These are phyloP conservation scores for Albizia julibrissin DNA, from an alignment of 306 rosid species.

Conservation along the genomic window DNA sequence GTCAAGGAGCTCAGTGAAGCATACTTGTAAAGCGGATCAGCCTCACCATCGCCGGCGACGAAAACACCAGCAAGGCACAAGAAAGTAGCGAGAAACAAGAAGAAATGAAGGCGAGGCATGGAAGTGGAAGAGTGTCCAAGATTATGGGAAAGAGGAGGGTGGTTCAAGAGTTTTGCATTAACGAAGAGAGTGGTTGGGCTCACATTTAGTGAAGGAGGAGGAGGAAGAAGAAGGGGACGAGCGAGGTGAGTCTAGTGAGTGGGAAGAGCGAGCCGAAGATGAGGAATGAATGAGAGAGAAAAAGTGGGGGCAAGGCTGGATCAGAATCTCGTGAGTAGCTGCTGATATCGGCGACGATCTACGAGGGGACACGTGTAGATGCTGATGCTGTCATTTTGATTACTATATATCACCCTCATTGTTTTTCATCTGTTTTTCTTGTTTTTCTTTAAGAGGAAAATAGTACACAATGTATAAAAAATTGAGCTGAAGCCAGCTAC, in stretches of 20 bases:
- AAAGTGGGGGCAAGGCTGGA: neutral
- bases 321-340: slow-evolving; percentile 49
- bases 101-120: slow-evolving; percentile 51
- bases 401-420: neutral
- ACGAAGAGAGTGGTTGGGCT: neutral
- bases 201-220: slow-evolving; percentile 24
- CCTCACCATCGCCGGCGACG: slow-evolving; percentile 57
- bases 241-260: slow-evolving; percentile 1
- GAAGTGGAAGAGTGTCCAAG: slow-evolving; percentile 29
- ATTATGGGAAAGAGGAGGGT: slow-evolving; percentile 34
- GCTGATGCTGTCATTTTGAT: slow-evolving; percentile 20
- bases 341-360: slow-evolving; percentile 24
- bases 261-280: neutral
- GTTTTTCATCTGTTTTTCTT: neutral
- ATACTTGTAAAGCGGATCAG: slow-evolving; percentile 69
- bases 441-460: too few species aligned
- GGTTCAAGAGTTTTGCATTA: slow-evolving; percentile 17
- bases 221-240: neutral
- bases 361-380: slow-evolving; percentile 44
- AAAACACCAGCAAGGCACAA: slow-evolving; percentile 28
- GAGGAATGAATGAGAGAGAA: neutral
- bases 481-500: neutral
- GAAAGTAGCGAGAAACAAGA: slow-evolving; percentile 40
- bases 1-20: neutral
- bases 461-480: too few species aligned